These are phyloP conservation scores for Phtheirospermum japonicum DNA, from an alignment of 257 asterid species.

Conservation along the genomic window DNA sequence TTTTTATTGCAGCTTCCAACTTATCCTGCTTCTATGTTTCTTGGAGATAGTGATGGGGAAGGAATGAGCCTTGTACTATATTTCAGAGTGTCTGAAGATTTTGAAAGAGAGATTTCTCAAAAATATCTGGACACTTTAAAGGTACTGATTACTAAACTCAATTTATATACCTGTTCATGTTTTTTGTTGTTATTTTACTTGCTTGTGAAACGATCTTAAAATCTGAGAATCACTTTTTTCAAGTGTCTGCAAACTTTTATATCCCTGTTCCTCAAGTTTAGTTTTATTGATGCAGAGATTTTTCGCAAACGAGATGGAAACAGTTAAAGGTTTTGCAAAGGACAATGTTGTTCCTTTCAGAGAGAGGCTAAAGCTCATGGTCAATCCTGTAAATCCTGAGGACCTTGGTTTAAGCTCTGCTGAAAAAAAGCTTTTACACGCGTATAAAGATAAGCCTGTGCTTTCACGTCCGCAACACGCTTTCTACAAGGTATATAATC, in stretches of 20 bases:
- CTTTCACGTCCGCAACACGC: constrained; percentile 93
- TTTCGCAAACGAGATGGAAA: constrained; percentile 64
- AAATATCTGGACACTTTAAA: constrained; percentile 54
- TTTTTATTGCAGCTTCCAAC: constrained; percentile 60
- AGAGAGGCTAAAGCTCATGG: constrained; percentile 84
- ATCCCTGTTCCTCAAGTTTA: no score
- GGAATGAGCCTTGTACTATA: constrained; percentile 84
- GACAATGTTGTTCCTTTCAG: constrained; percentile 63
- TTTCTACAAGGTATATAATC: constrained; percentile 53
- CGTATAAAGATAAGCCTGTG: constrained; percentile 84
- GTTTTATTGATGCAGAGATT: constrained; percentile 44
- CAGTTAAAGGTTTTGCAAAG: constrained; percentile 55
- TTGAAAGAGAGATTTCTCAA: constrained; percentile 45
- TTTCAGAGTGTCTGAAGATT: constrained; percentile 63
- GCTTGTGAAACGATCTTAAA: no score
- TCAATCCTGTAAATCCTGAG: constrained; percentile 72
- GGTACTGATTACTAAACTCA: no score
- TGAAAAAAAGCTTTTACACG: constrained; percentile 76
- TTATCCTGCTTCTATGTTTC: constrained; percentile 79
- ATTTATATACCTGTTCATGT: no score
- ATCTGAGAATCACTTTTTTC: no score
- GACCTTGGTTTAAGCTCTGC: constrained; percentile 72
- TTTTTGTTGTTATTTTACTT: no score
- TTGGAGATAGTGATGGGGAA: constrained; percentile 76
- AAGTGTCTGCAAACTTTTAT: no score